These are phyloP conservation scores for Bipolaris victoriae DNA, from an alignment of 2,329 filamentous ascomycete genomes.

Conservation along the genomic window DNA sequence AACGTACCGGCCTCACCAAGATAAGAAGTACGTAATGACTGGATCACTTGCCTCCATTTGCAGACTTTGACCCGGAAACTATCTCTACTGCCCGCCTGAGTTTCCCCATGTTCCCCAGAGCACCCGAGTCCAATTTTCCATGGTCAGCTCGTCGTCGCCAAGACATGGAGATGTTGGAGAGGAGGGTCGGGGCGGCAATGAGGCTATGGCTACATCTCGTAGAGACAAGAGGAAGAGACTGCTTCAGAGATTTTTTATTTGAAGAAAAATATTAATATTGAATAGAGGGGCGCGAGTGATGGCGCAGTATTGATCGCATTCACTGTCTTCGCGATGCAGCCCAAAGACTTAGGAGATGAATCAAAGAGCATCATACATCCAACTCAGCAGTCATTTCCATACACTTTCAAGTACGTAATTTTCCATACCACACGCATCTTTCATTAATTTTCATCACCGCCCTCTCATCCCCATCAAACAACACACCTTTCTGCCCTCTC, in stretches of 20 bases:
- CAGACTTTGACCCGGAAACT: constrained; percentile 18
- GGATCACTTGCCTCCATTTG: constrained; percentile 31
- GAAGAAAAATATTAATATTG: background rate
- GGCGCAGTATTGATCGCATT: background rate
- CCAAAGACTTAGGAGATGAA: background rate
- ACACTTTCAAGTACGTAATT: background rate
- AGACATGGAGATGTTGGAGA: constrained; percentile 13
- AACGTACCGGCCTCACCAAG: constrained; percentile 45
- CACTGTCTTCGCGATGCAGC: background rate
- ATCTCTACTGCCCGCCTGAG: constrained; percentile 14
- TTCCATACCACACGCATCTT: no score
- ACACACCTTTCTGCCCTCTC: background rate
- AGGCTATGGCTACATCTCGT: background rate
- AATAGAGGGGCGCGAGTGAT: background rate
- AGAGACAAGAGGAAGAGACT: background rate
- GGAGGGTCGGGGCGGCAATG: background rate
- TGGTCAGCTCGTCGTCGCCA: constrained; percentile 24
- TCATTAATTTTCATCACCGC: no score
- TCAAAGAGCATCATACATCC: background rate
- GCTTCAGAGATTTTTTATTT: background rate
- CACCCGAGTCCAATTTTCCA: background rate
- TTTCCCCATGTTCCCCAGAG: constrained; percentile 3
- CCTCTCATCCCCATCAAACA: background rate
- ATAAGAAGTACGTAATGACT: constrained; percentile 49
- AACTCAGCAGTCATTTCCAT: background rate